Conservation (phyloP, 306 rosid genomes). For the Acacia crassicarpa region DNA sequence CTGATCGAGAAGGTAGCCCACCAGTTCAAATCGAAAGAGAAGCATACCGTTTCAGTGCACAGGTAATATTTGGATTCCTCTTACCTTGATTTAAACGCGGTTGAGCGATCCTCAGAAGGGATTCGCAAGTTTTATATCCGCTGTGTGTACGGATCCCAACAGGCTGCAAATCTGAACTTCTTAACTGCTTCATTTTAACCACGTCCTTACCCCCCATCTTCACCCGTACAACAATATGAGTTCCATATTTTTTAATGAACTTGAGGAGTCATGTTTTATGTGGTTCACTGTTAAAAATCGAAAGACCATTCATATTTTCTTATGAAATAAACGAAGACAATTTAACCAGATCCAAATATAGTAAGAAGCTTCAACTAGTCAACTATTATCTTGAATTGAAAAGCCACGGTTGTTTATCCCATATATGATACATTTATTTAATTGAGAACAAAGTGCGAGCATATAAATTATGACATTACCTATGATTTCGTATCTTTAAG, state of each 20-base stretch:
- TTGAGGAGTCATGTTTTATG: conserved; percentile 38
- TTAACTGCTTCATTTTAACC: conserved; percentile 54
- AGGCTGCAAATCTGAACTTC: conserved; percentile 44
- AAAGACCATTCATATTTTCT: background rate
- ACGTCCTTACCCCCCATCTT: conserved; percentile 76
- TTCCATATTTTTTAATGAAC: conserved; percentile 73
- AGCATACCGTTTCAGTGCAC: too few species aligned
- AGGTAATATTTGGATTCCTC: too few species aligned
- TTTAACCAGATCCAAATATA: background rate
- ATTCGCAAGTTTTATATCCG: too few species aligned
- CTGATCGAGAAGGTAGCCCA: too few species aligned
- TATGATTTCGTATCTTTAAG: background rate
- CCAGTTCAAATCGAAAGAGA: too few species aligned
- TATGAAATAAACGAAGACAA: background rate
- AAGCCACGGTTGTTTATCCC: background rate
- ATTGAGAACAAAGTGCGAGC: conserved; percentile 2
- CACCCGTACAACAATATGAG: conserved; percentile 67
- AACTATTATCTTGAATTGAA: background rate
- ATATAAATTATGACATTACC: conserved; percentile 1
- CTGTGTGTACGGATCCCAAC: too few species aligned
- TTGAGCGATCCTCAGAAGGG: too few species aligned
- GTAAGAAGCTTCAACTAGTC: background rate
- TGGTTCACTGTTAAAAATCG: conserved; percentile 13
- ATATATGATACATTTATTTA: background rate
- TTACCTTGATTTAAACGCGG: too few species aligned